phyloP scores from a whole-genome alignment of 768 basidiomycete species.

The Gyrodon lividus region DNA sequence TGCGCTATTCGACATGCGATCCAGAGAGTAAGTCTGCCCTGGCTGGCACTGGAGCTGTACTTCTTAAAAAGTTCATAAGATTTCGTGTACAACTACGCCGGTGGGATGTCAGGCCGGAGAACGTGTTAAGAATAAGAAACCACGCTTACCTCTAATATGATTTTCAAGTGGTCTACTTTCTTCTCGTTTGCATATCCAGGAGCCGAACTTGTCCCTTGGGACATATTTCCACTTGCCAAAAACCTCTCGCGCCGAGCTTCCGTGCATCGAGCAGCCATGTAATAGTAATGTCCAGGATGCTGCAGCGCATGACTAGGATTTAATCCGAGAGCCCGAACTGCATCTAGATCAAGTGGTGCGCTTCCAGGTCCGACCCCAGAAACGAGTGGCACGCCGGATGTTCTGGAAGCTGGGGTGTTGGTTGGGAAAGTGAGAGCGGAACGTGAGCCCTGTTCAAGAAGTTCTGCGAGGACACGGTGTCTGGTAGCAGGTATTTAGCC shows the following conservation, averaged over 20 bases:
- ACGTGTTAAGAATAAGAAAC: background rate
- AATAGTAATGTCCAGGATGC: constrained; percentile 86
- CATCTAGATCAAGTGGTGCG: constrained; percentile 49
- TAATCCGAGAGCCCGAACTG: constrained; percentile 60
- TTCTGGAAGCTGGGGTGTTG: constrained; percentile 44
- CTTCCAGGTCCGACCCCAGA: constrained; percentile 16
- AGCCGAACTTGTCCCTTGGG: constrained; percentile 38
- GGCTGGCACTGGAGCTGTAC: constrained; percentile 53
- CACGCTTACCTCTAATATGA: constrained; percentile 73
- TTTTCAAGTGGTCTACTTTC: constrained; percentile 83
- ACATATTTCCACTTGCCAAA: constrained; percentile 47
- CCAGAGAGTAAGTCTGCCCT: constrained; percentile 81
- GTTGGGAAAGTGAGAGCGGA: constrained; percentile 62
- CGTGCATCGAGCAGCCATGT: constrained; percentile 84
- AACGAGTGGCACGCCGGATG: constrained; percentile 26
- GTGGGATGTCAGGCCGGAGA: constrained; percentile 3
- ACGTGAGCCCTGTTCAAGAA: constrained; percentile 78
- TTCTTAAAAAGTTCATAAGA: constrained; percentile 93
- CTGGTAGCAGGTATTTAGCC: constrained; percentile 37
- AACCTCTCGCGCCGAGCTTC: constrained; percentile 73
- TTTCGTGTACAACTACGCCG: constrained; percentile 82
- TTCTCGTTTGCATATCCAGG: constrained; percentile 88
- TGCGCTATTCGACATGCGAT: constrained; percentile 90
- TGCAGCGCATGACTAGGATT: constrained; percentile 84
- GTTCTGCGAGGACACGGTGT: constrained; percentile 86